Percentiles rank a stretch among this genome's conserved stretches.
phyloP scores from a whole-genome alignment of 768 basidiomycete genomes.

The Tulasnella sp. region DNA sequence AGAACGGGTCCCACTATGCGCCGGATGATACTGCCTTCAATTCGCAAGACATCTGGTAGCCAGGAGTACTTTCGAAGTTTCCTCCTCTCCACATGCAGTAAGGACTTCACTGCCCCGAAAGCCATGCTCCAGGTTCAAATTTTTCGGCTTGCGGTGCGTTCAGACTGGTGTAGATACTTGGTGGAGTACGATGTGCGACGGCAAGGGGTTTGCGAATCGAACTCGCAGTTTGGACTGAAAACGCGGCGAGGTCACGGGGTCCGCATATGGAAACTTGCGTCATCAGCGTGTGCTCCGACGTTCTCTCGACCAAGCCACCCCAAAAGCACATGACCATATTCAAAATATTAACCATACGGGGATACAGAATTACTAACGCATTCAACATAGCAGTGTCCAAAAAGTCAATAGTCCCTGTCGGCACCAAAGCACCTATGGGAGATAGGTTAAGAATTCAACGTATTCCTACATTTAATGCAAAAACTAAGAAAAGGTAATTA shows the following conservation, averaged over 20 bases:
- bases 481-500: not conserved
- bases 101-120: not conserved
- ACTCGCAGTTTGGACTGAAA: not conserved
- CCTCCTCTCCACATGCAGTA: conserved; percentile 5
- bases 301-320: too few relatives aligned
- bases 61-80: conserved; percentile 59
- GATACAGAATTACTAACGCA: not conserved
- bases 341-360: too few relatives aligned
- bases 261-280: not conserved
- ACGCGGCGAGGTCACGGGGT: not conserved
- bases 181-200: not conserved
- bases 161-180: not conserved
- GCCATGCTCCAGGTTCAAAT: not conserved
- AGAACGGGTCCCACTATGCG: conserved; percentile 74
- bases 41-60: conserved; percentile 77
- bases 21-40: conserved; percentile 71
- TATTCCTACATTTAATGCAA: not conserved
- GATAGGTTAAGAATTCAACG: not conserved
- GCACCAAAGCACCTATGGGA: not conserved
- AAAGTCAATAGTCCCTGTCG: not conserved
- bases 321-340: too few relatives aligned
- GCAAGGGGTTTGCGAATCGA: not conserved
- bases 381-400: not conserved
- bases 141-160: not conserved
- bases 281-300: not conserved